phyloP scores from a whole-genome alignment of 768 basidiomycete genomes.

The Leccinum fibrillosum region DNA sequence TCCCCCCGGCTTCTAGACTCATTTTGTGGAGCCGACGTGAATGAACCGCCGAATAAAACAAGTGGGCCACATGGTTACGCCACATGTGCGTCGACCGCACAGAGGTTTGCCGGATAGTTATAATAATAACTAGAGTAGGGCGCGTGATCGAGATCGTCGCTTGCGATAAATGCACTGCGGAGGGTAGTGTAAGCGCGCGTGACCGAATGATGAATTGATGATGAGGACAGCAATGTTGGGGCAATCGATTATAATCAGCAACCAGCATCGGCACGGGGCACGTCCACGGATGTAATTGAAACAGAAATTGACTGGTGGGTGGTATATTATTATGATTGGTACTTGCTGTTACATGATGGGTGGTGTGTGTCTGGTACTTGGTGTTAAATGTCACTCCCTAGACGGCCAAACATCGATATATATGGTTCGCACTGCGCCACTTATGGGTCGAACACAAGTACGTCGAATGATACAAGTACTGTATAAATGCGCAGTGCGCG shows the following conservation, averaged over 20 bases:
- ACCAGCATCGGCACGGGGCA: no score
- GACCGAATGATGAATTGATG: no score
- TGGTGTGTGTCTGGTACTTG: no score
- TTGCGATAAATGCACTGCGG: neutral
- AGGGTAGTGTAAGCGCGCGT: no score
- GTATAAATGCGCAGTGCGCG: neutral
- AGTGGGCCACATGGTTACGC: neutral
- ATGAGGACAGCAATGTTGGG: neutral
- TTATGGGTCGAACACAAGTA: neutral
- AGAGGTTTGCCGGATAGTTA: neutral
- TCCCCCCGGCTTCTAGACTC: neutral
- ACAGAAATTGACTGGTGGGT: neutral
- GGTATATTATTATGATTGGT: neutral
- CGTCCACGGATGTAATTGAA: neutral
- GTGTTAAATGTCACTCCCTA: neutral
- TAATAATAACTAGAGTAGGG: neutral
- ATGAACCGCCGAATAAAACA: neutral
- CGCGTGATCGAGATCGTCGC: neutral
- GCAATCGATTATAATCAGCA: neutral
- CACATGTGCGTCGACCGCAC: neutral
- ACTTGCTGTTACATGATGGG: neutral
- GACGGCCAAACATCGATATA: neutral
- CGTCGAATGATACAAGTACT: neutral
- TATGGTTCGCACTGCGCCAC: neutral
- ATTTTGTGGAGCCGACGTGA: neutral